These are phyloP conservation scores for Fusarium buharicum DNA, from an alignment of 2,329 filamentous ascomycete genomes.

Conservation along the genomic window DNA sequence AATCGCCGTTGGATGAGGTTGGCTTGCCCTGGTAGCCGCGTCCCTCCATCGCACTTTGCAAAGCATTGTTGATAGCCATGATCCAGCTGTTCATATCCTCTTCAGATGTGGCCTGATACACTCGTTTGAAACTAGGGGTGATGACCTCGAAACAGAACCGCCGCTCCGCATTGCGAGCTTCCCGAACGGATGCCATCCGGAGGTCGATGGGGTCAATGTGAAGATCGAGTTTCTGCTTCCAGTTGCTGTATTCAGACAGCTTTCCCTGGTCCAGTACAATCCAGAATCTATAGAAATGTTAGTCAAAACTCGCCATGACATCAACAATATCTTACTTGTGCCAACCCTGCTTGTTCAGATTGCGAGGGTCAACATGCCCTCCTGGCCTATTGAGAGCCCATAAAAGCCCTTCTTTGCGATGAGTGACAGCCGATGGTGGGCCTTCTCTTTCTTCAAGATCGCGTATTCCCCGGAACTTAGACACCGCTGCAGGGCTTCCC, in stretches of 20 bases:
- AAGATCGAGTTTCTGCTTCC: slow-evolving; percentile 96
- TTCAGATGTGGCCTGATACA: slow-evolving; percentile 97
- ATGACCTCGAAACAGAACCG: slow-evolving; percentile 99
- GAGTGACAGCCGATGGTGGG: slow-evolving; percentile 62
- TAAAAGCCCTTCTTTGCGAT: slow-evolving; percentile 91
- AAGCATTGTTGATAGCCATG: slow-evolving; percentile 91
- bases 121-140: slow-evolving; percentile 92
- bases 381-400: slow-evolving; percentile 95
- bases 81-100: slow-evolving; percentile 99
- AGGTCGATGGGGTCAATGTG: slow-evolving; percentile 99
- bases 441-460: slow-evolving; percentile 87
- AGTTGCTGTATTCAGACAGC: slow-evolving; percentile 97
- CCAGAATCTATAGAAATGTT: slow-evolving; percentile 79
- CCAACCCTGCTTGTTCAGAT: slow-evolving; percentile 97
- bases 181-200: slow-evolving; percentile 94
- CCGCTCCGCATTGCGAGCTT: slow-evolving; percentile 92
- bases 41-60: slow-evolving; percentile 94
- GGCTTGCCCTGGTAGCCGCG: slow-evolving; percentile 69
- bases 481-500: slow-evolving; percentile 62
- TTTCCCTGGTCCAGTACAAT: slow-evolving; percentile 97
- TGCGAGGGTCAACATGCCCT: slow-evolving; percentile 93
- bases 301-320: slow-evolving; percentile 15
- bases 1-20: slow-evolving; percentile 56
- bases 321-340: slow-evolving; percentile 78
- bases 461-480: slow-evolving; percentile 88